Evolutionary conservation across 169 alveolate genomes (phyloP), one percentile per base, ranked within the genome.

Genomic region (Plasmodium reichenowi): DNA sequence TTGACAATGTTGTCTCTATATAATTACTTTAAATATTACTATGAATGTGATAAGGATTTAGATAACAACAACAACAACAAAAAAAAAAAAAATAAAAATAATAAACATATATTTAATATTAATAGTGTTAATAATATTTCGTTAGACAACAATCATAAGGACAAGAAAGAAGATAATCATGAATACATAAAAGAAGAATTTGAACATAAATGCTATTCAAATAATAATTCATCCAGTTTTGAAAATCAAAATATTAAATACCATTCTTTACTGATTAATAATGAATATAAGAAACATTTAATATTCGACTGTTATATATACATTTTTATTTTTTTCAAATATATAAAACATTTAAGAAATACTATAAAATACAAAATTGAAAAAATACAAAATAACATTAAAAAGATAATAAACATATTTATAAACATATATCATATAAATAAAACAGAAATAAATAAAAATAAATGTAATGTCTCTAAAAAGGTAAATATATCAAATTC

Each of bases 371-470:
- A 38, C 3, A 72, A 68, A 22, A 80, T 80, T 67, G 60, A 56
- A 17, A 80, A 72, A 60, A 68, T 80, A 47, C 90, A 80, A 80
- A 80, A 62, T 67, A 47, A 68, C 38, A 72, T 80, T 68, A 80
- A 80, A 80, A 68, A 80, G 45, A 80, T 80, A 72, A 67, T 80
- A 63, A 1, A 48, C 20, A 2, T 68, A 68, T 80, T 80, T 80
- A 43, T 68, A 45, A 38, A 54, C n/a, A 68, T 80, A 80, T 80
- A 68, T 63, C 26, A 68, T 48, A 67, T 70, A 45, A 80, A 80
- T 58, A 68, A 80, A 22, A 58, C 22, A 24, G 86, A 38, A 58
- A 15, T 38, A 13, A 20, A 26, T n/a, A 22, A 32, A 52, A 60
- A 45, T 22, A 54, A 56, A 24, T 3, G 71, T 24, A 5, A 32